phyloP scores from a whole-genome alignment of 148 eudicot genomes.

The Camellia sinensis region DNA sequence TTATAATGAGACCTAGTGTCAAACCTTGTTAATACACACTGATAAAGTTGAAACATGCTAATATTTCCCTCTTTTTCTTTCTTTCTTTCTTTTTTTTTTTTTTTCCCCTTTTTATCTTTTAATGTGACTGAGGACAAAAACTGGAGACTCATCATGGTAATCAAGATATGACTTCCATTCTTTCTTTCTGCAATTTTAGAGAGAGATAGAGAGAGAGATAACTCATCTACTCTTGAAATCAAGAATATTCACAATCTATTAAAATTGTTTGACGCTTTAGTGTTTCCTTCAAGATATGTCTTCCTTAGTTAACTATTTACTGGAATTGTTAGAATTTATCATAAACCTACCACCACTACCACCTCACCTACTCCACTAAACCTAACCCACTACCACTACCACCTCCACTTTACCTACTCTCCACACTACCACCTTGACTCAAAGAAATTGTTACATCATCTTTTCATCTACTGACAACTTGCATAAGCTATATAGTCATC shows the following conservation, averaged over 20 bases:
- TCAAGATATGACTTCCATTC: neutral
- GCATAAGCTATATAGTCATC: neutral
- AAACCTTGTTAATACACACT: neutral
- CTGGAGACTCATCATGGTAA: neutral
- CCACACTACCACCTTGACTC: too few species aligned
- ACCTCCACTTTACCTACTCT: too few species aligned
- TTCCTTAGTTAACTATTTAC: neutral
- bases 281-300: neutral
- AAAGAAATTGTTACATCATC: neutral
- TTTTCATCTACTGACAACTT: constrained; percentile 3
- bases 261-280: neutral
- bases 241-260: neutral
- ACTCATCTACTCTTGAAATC: neutral
- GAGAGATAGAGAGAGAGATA: neutral
- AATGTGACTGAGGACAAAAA: neutral
- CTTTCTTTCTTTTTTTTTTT: neutral
- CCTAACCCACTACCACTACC: too few species aligned
- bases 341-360: too few species aligned
- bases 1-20: neutral
- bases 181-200: neutral
- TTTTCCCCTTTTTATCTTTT: neutral
- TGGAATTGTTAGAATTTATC: too few species aligned
- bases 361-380: too few species aligned
- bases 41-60: neutral
- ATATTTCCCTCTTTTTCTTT: neutral